phyloP scores from a whole-genome alignment of 768 basidiomycete genomes.

The Tephrocybe sp. region DNA sequence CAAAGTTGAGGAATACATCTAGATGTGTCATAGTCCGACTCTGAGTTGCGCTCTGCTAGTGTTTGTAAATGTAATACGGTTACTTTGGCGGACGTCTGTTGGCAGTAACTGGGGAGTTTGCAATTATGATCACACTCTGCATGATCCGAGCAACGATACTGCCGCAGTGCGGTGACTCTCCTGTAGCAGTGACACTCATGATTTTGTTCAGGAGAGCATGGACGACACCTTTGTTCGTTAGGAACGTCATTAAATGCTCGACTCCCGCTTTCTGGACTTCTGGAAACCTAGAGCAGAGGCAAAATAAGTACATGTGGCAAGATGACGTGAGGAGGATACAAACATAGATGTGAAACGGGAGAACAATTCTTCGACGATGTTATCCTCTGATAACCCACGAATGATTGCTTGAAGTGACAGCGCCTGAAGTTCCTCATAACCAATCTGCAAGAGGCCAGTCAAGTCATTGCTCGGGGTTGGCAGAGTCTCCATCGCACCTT shows the following conservation, averaged over 20 bases:
- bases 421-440: slow-evolving; percentile 14
- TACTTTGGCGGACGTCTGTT: too few species aligned
- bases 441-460: slow-evolving; percentile 16
- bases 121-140: not conserved
- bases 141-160: not conserved
- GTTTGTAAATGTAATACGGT: too few species aligned
- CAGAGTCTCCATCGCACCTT: slow-evolving; percentile 37
- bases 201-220: slow-evolving; percentile 4
- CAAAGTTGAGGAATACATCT: too few species aligned
- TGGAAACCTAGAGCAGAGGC: slow-evolving; percentile 8
- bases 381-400: slow-evolving; percentile 16
- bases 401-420: slow-evolving; percentile 20
- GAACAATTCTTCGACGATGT: slow-evolving; percentile 25
- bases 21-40: too few species aligned
- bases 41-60: too few species aligned
- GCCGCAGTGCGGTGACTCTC: slow-evolving; percentile 4
- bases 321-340: not conserved
- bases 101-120: too few species aligned
- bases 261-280: slow-evolving; percentile 15
- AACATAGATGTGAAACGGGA: slow-evolving; percentile 26
- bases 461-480: not conserved
- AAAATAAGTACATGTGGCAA: not conserved
- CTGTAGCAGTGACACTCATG: not conserved
- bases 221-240: slow-evolving; percentile 1
- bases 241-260: not conserved